Percentiles rank a stretch among this genome's conserved stretches.
Conservation (phyloP, 2,329 filamentous ascomycete genomes). For the Exophiala spinifera region DNA sequence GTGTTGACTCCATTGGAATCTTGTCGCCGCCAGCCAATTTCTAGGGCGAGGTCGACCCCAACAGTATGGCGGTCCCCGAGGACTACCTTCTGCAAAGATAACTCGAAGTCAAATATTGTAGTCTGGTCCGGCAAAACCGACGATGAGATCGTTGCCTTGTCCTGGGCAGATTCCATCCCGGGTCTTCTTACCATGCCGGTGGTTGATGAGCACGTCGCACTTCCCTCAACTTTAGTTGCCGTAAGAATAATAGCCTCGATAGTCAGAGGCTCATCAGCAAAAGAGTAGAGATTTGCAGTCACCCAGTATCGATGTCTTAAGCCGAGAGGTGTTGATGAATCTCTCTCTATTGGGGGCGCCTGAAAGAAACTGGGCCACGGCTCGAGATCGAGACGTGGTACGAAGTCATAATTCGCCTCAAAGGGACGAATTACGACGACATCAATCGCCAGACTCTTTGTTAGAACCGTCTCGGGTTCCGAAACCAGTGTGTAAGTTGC, state of each 20-base stretch:
- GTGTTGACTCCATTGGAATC: slow-evolving; percentile 50
- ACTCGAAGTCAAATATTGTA: slow-evolving; percentile 67
- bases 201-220: slow-evolving; percentile 55
- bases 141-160: slow-evolving; percentile 13
- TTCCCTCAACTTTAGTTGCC: slow-evolving; percentile 59
- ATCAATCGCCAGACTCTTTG: slow-evolving; percentile 66
- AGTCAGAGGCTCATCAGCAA: slow-evolving; percentile 62
- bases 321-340: slow-evolving; percentile 46
- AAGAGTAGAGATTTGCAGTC: slow-evolving; percentile 68
- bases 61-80: slow-evolving; percentile 79
- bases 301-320: slow-evolving; percentile 80
- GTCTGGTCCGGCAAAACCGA: slow-evolving; percentile 64
- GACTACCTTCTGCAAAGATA: slow-evolving; percentile 70
- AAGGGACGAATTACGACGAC: slow-evolving; percentile 78
- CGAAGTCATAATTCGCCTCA: slow-evolving; percentile 85
- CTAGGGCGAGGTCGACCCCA: slow-evolving; percentile 69
- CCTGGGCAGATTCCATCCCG: background rate
- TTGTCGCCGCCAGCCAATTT: slow-evolving; percentile 72
- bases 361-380: slow-evolving; percentile 87
- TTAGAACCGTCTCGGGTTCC: slow-evolving; percentile 76
- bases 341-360: slow-evolving; percentile 10
- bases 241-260: slow-evolving; percentile 65
- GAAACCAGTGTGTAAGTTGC: slow-evolving; percentile 75
- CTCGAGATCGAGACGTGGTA: slow-evolving; percentile 71
- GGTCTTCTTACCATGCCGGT: slow-evolving; percentile 20